These are phyloP conservation scores for Rhizoclosmatium sp. DNA, from an alignment of 192 early-diverging fungal species.

Conservation along the genomic window DNA sequence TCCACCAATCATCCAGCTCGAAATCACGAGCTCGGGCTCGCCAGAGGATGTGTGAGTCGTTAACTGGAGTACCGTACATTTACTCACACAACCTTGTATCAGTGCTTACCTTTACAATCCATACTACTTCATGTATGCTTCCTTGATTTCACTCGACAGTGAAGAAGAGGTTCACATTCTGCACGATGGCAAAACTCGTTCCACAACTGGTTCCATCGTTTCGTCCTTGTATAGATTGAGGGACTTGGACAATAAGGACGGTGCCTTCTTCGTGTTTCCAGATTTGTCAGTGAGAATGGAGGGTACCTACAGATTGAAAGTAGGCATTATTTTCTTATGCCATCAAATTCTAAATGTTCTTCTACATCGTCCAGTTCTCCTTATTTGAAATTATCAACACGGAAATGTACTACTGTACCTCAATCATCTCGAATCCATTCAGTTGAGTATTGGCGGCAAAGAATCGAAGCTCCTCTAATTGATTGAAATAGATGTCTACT, in stretches of 20 bases:
- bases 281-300: slow-evolving; percentile 95
- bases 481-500: slow-evolving; percentile 69
- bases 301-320: slow-evolving; percentile 68
- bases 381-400: slow-evolving; percentile 86
- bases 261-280: slow-evolving; percentile 98
- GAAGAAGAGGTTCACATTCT: slow-evolving; percentile 89
- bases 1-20: slow-evolving; percentile 71
- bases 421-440: slow-evolving; percentile 84
- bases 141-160: slow-evolving; percentile 81
- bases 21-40: slow-evolving; percentile 30
- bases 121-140: slow-evolving; percentile 97
- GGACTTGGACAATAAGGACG: slow-evolving; percentile 85
- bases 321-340: slow-evolving; percentile 5
- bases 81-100: background rate
- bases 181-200: slow-evolving; percentile 86
- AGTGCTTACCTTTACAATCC: slow-evolving; percentile 71
- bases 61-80: background rate
- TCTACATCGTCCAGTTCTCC: slow-evolving; percentile 64
- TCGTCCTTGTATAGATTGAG: slow-evolving; percentile 90
- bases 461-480: background rate
- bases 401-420: slow-evolving; percentile 90
- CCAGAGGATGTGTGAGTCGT: slow-evolving; percentile 26
- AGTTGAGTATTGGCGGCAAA: slow-evolving; percentile 35
- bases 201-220: slow-evolving; percentile 93
- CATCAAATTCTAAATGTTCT: background rate